phyloP scores from a whole-genome alignment of 2,329 filamentous ascomycete genomes.

The Penicillium frequentans region DNA sequence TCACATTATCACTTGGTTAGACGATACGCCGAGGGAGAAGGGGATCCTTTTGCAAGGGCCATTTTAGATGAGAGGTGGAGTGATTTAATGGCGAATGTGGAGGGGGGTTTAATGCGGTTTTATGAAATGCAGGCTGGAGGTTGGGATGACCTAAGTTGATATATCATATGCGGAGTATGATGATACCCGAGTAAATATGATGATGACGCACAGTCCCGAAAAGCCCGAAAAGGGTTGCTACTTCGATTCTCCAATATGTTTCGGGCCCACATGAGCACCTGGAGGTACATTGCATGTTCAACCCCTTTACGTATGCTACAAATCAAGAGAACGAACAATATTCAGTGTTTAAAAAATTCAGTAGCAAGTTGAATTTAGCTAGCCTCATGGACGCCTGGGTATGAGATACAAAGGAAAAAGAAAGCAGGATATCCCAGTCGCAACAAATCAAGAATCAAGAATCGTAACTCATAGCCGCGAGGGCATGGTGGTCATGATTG shows the following conservation, averaged over 20 bases:
- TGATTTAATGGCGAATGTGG: conserved; percentile 24
- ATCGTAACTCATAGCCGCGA: conserved; percentile 1
- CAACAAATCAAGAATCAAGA: conserved; percentile 1
- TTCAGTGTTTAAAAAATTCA: background rate
- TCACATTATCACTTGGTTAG: conserved; percentile 34
- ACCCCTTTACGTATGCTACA: background rate
- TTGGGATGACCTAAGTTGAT: background rate
- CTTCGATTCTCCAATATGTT: no score
- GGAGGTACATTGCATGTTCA: background rate
- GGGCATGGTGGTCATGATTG: background rate
- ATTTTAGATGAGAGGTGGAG: conserved; percentile 35
- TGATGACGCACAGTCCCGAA: background rate
- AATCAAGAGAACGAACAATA: background rate
- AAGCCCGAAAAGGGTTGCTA: no score
- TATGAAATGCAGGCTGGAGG: background rate
- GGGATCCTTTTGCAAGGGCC: conserved; percentile 36
- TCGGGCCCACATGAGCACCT: background rate
- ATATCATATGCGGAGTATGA: background rate
- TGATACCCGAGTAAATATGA: background rate
- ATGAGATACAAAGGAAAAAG: background rate
- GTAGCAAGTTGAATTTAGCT: background rate
- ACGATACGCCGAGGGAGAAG: conserved; percentile 22
- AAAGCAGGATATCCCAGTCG: background rate
- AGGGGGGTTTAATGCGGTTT: conserved; percentile 23
- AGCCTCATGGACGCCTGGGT: background rate